Percentiles rank a stretch among this genome's conserved stretches.
Conservation (phyloP, 176 grass and related monocot genomes). For the Oryza glumipatula region DNA sequence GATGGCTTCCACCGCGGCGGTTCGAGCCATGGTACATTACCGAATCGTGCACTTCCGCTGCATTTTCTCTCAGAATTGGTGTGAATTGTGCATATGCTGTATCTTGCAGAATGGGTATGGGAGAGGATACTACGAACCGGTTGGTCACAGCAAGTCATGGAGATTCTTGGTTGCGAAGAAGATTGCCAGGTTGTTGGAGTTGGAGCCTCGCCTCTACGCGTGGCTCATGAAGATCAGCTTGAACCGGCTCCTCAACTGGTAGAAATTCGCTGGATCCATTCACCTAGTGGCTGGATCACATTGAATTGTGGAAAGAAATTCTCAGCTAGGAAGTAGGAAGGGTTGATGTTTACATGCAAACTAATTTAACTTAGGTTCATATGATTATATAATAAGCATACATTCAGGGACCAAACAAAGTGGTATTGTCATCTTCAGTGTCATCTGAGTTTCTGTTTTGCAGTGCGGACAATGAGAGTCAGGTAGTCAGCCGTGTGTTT, state of each 20-base stretch:
- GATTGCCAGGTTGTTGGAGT: conserved; percentile 12
- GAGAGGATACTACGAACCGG: background rate
- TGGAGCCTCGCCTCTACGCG: conserved; percentile 17
- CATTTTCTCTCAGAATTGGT: too few relatives aligned
- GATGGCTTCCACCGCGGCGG: background rate
- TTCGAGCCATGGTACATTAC: conserved; percentile 27
- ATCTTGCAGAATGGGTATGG: conserved; percentile 9
- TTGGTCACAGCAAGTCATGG: conserved; percentile 14
- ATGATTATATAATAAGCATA: background rate
- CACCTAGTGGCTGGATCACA: background rate
- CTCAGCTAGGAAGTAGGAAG: background rate
- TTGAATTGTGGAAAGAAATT: background rate
- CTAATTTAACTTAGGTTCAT: background rate
- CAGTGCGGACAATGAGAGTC: background rate
- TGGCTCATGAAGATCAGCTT: conserved; percentile 11
- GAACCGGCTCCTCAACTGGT: conserved; percentile 32
- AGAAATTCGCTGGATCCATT: background rate
- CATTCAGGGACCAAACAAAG: background rate
- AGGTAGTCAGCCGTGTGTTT: background rate
- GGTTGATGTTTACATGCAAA: background rate
- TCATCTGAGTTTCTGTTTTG: background rate
- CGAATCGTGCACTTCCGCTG: too few relatives aligned
- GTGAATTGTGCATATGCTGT: background rate
- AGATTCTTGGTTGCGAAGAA: conserved; percentile 22
- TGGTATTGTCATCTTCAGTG: background rate